Evolutionary conservation across 192 early-diverging fungal species (phyloP), one percentile per base, ranked within the genome.

Genomic region (Coemansia sp.): DNA sequence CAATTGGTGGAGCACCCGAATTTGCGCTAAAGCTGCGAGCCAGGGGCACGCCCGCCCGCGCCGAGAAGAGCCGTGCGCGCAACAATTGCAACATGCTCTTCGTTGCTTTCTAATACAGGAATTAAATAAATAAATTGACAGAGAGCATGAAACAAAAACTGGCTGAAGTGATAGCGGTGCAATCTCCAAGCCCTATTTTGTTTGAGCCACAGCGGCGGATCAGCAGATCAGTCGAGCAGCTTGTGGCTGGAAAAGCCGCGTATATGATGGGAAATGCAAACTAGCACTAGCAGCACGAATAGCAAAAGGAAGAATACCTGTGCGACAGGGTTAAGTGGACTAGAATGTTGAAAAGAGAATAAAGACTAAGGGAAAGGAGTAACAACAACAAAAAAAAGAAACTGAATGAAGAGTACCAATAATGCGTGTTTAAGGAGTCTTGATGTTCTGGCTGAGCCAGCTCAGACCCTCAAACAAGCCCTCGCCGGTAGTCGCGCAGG

Each of bases 371-470:
- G 30, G 35, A 36, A 45, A 33, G 15, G 39, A 31, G 14, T 13
- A 41, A 18, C 4, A 42, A 33, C 4, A 49, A 30, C 18, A 58
- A 48, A 38, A 42, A 36, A 36, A 30, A 49, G 26, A n/a, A 22
- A 52, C 26, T 40, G 22, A 33, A 13, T 49, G 31, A 36, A 48
- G 26, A 8, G 15, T n/a, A n/a, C n/a, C n/a, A n/a, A n/a, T n/a
- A n/a, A n/a, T n/a, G n/a, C n/a, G n/a, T 33, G 19, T 41, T 66
- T 59, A 81, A 9, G 76, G 70, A 14, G 75, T 70, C 72, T 86
- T 86, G 67, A 83, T 82, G 57, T 91, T 91, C 70, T 88, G 84
- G 69, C 84, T 89, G 76, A 90, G 68, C 90, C 90, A 92, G 70
- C 85, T 89, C 50, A 92, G 76, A 32, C 88, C 90, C 64, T 92